Evolutionary conservation across 768 basidiomycete species (phyloP).

Genomic region (Termitomyces sp.): DNA sequence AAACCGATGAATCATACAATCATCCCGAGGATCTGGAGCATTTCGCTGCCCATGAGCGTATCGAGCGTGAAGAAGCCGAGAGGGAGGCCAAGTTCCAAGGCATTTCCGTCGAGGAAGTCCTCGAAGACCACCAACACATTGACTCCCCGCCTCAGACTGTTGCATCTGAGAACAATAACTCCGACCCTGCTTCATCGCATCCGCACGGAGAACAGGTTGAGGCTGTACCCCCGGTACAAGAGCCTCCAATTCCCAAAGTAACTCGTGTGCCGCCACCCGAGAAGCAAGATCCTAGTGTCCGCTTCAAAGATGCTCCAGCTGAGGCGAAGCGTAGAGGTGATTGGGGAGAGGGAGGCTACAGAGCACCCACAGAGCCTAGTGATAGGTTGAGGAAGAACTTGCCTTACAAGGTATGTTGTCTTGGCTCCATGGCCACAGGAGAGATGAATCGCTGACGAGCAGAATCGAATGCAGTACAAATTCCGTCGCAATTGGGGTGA

Average conservation of each 20-base stretch:
- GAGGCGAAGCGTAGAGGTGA: slow-evolving; percentile 54
- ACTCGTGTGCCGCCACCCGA: slow-evolving; percentile 60
- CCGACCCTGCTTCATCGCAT: slow-evolving; percentile 15
- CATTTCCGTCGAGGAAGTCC: slow-evolving; percentile 68
- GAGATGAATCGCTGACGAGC: slow-evolving; percentile 38
- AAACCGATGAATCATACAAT: slow-evolving; percentile 90
- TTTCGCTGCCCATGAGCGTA: slow-evolving; percentile 82
- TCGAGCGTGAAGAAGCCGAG: slow-evolving; percentile 81
- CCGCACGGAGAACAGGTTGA: slow-evolving; percentile 34
- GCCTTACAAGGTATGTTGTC: slow-evolving; percentile 75
- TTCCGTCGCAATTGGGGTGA: slow-evolving; percentile 88
- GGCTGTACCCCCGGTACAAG: slow-evolving; percentile 18
- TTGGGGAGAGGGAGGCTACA: slow-evolving; percentile 74
- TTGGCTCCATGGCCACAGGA: background rate
- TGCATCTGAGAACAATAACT: slow-evolving; percentile 1
- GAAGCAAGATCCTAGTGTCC: slow-evolving; percentile 62
- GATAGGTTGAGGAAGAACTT: slow-evolving; percentile 83
- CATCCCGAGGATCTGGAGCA: slow-evolving; percentile 95
- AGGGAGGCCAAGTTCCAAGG: slow-evolving; percentile 85
- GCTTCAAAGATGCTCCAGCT: slow-evolving; percentile 52
- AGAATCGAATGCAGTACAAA: slow-evolving; percentile 80
- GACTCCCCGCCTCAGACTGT: slow-evolving; percentile 9
- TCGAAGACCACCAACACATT: slow-evolving; percentile 45
- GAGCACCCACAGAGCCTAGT: slow-evolving; percentile 61
- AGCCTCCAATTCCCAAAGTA: slow-evolving; percentile 41